phyloP scores from a whole-genome alignment of 306 rosid species.

The Coriaria nepalensis region DNA sequence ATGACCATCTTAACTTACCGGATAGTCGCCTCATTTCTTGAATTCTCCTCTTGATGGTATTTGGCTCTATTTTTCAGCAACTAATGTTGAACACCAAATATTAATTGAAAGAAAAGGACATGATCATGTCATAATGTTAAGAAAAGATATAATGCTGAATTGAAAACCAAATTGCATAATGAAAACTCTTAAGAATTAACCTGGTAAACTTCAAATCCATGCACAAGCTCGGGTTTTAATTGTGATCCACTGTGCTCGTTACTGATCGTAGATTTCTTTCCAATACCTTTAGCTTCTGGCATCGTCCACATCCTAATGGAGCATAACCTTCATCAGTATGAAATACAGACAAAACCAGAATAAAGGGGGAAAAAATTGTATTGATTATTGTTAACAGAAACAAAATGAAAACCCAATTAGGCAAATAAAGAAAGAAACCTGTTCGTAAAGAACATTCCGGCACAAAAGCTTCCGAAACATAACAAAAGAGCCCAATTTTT shows the following conservation, averaged over 20 bases:
- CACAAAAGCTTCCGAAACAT: constrained; percentile 71
- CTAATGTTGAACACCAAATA: constrained; percentile 7
- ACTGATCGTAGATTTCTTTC: constrained; percentile 29
- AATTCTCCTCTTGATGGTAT: constrained; percentile 30
- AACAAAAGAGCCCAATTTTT: constrained; percentile 58
- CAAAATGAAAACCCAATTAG: constrained; percentile 13
- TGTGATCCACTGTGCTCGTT: constrained; percentile 21
- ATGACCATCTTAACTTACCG: constrained; percentile 32
- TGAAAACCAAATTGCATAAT: too few species aligned
- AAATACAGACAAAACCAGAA: constrained; percentile 2
- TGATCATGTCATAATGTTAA: too few species aligned
- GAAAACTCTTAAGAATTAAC: too few species aligned
- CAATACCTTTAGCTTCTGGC: constrained; percentile 34
- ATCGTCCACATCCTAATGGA: constrained; percentile 57
- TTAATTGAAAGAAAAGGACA: constrained; percentile 4
- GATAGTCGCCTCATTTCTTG: constrained; percentile 26
- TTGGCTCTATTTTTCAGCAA: constrained; percentile 26
- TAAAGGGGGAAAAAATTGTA: not conserved
- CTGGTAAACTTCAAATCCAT: too few species aligned
- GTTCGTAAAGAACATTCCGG: constrained; percentile 68
- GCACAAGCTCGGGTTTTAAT: constrained; percentile 42
- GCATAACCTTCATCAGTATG: constrained; percentile 10
- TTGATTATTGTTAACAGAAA: constrained; percentile 1
- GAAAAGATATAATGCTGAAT: too few species aligned
- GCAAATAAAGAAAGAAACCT: constrained; percentile 38